Evolutionary conservation across 441 rosid species (phyloP).

Genomic region (Croton laevigatus): DNA sequence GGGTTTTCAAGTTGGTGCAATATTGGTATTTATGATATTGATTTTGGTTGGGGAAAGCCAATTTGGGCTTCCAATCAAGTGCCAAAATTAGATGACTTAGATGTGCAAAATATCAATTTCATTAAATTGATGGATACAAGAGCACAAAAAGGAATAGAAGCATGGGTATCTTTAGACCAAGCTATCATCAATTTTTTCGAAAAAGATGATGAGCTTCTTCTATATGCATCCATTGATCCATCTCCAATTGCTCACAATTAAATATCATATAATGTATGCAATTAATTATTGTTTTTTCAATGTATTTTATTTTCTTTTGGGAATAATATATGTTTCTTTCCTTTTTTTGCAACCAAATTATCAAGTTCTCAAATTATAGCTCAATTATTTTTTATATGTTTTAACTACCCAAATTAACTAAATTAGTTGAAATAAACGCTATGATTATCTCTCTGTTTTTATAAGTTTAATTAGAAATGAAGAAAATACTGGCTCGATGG

Average conservation of each 20-base stretch:
- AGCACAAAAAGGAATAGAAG: conserved; percentile 30
- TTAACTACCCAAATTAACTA: no score
- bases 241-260: neutral
- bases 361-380: no score
- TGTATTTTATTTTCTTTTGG: no score
- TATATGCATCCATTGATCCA: conserved; percentile 13
- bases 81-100: neutral
- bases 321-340: no score
- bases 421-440: no score
- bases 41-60: conserved; percentile 39
- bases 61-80: neutral
- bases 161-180: conserved; percentile 23
- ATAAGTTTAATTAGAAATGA: no score
- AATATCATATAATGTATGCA: no score
- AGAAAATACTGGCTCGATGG: no score
- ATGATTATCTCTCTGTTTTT: no score
- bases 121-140: conserved; percentile 20
- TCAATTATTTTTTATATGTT: no score
- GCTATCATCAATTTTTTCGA: conserved; percentile 10
- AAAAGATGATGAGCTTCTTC: neutral
- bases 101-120: neutral
- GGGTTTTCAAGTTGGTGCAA: conserved; percentile 21
- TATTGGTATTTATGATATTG: conserved; percentile 11
- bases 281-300: no score
- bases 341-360: no score